Evolutionary conservation across 345 rosid species (phyloP).

Genomic region (Psidium guajava): DNA sequence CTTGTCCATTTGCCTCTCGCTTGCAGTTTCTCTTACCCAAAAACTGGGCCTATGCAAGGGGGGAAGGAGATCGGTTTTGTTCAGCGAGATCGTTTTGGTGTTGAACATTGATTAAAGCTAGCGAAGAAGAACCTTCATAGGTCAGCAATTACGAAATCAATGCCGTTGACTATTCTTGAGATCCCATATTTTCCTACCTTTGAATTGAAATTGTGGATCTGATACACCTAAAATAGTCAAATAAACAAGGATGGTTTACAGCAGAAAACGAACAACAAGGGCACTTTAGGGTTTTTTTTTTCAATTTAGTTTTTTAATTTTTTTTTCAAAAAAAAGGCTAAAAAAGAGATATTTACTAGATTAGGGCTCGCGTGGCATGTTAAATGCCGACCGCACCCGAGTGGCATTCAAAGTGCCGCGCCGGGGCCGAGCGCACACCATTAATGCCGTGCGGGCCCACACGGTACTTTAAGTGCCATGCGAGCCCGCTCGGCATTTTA

Average conservation of each 20-base stretch:
- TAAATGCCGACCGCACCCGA: too few species aligned
- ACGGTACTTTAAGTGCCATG: too few species aligned
- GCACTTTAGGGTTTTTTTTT: too few species aligned
- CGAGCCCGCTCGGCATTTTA: too few species aligned
- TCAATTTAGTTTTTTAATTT: too few species aligned
- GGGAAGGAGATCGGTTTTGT: background rate
- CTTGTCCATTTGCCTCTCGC: background rate
- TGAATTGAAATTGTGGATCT: background rate
- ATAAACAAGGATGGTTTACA: background rate
- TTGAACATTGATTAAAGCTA: background rate
- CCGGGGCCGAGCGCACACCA: too few species aligned
- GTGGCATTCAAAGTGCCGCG: too few species aligned
- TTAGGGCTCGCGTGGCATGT: too few species aligned
- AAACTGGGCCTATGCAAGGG: background rate
- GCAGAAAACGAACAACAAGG: background rate
- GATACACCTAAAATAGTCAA: background rate
- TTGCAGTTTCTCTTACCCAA: background rate
- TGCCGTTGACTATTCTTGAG: background rate
- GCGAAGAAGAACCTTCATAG: background rate
- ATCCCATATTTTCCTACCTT: background rate
- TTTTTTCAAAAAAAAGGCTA: too few species aligned
- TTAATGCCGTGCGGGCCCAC: too few species aligned
- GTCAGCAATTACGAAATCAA: background rate
- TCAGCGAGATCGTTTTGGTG: background rate
- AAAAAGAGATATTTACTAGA: too few species aligned